phyloP scores from a whole-genome alignment of 2,329 filamentous ascomycete species.

The Xylariales sp. region DNA sequence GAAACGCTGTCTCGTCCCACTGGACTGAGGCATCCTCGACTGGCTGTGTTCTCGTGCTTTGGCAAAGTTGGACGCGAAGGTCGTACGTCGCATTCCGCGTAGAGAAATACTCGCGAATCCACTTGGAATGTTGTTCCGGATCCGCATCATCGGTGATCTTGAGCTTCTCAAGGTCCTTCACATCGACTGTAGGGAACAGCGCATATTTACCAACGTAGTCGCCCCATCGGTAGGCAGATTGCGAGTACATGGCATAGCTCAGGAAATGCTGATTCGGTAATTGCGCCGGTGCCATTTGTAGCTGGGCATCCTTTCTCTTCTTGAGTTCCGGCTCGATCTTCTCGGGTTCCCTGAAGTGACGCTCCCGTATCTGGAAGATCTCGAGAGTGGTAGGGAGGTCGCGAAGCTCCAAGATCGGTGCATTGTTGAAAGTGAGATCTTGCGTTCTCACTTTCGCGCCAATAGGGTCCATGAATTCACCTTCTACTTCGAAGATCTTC shows the following conservation, averaged over 20 bases:
- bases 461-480: neutral
- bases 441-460: neutral
- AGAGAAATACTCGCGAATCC: neutral
- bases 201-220: neutral
- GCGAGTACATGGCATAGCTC: neutral
- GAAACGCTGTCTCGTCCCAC: neutral
- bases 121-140: neutral
- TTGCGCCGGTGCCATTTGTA: neutral
- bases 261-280: neutral
- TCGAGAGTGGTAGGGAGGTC: neutral
- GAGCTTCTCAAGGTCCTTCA: neutral
- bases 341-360: neutral
- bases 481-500: neutral
- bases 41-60: neutral
- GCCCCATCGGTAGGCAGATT: neutral
- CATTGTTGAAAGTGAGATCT: conserved; percentile 1
- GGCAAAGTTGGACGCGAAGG: neutral
- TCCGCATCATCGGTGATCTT: neutral
- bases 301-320: neutral
- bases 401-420: neutral
- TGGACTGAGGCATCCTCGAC: neutral
- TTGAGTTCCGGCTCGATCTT: neutral
- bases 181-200: neutral
- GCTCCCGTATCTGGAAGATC: neutral
- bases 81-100: neutral